Evolutionary conservation across 2,329 filamentous ascomycete genomes (phyloP).

Genomic region (Colletotrichum tropicale): DNA sequence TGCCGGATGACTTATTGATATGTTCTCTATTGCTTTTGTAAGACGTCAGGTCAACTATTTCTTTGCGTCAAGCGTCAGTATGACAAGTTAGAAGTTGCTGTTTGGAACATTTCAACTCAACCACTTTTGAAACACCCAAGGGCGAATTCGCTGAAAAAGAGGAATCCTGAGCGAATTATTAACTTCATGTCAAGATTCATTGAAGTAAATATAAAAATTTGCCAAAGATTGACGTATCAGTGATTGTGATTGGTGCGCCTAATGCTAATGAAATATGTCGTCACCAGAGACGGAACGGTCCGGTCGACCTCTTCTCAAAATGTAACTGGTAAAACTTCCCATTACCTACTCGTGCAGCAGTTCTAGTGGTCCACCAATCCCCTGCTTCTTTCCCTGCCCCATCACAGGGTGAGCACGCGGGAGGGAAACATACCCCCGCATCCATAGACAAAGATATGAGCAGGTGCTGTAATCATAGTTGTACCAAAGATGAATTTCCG

Average conservation of each 20-base stretch:
- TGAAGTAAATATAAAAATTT: too few relatives aligned
- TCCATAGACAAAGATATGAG: not conserved
- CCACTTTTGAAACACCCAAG: too few relatives aligned
- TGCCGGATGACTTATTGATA: rapidly evolving
- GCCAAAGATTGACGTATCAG: rapidly evolving
- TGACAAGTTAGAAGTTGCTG: not conserved
- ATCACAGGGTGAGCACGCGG: rapidly evolving
- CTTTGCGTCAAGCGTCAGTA: not conserved
- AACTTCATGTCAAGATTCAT: not conserved
- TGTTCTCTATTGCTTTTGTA: not conserved
- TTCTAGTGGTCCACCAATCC: not conserved
- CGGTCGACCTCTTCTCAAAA: not conserved
- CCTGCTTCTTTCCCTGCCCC: rapidly evolving
- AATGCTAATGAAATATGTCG: not conserved
- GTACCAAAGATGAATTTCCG: rapidly evolving
- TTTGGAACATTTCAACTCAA: not conserved
- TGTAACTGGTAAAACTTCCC: rapidly evolving
- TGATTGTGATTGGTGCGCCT: not conserved
- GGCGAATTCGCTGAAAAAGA: not conserved
- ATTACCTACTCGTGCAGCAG: rapidly evolving
- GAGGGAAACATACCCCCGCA: not conserved
- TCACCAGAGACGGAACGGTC: not conserved
- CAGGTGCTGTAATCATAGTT: rapidly evolving
- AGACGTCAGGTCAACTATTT: rapidly evolving
- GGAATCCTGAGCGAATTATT: rapidly evolving